Percentiles rank a stretch among this genome's conserved stretches.
Evolutionary conservation across 2,329 filamentous ascomycete genomes (phyloP).

Genomic region (Cladosporium sp.): DNA sequence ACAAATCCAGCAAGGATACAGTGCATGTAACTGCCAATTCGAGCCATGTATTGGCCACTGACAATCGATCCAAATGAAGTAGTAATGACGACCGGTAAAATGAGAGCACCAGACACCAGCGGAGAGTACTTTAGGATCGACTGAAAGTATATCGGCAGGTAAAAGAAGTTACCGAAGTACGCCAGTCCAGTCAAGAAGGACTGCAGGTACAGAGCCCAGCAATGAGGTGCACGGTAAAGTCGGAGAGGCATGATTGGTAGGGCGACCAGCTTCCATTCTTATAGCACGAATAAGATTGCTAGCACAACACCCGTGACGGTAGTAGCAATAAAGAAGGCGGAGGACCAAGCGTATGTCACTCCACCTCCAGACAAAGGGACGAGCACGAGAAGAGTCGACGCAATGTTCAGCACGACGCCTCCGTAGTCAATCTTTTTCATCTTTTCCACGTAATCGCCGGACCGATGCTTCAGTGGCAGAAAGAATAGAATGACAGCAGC

Average conservation of each 20-base stretch:
- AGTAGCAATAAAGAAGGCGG: slow-evolving; percentile 3
- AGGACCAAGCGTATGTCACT: slow-evolving; percentile 10
- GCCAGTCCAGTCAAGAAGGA: slow-evolving; percentile 3
- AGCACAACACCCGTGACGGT: slow-evolving; percentile 10
- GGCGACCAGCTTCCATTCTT: slow-evolving; percentile 9
- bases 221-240: slow-evolving; percentile 4
- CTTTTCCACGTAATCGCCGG: slow-evolving; percentile 23
- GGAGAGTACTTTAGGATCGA: slow-evolving; percentile 32
- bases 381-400: slow-evolving; percentile 6
- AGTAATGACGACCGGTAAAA: slow-evolving; percentile 26
- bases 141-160: slow-evolving; percentile 39
- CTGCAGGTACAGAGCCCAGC: slow-evolving; percentile 7
- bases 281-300: slow-evolving; percentile 6
- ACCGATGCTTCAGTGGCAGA: slow-evolving; percentile 19
- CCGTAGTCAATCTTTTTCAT: slow-evolving; percentile 20
- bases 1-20: slow-evolving; percentile 25
- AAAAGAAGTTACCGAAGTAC: slow-evolving; percentile 25
- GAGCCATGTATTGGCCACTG: slow-evolving; percentile 8
- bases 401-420: slow-evolving; percentile 6
- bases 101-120: slow-evolving; percentile 34
- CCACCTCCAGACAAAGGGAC: slow-evolving; percentile 3
- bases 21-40: slow-evolving; percentile 15
- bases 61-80: slow-evolving; percentile 2
- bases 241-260: slow-evolving; percentile 10
- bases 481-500: slow-evolving; percentile 14